These are phyloP conservation scores for Blastomyces parvus DNA, from an alignment of 2,329 filamentous ascomycete genomes.

Conservation along the genomic window DNA sequence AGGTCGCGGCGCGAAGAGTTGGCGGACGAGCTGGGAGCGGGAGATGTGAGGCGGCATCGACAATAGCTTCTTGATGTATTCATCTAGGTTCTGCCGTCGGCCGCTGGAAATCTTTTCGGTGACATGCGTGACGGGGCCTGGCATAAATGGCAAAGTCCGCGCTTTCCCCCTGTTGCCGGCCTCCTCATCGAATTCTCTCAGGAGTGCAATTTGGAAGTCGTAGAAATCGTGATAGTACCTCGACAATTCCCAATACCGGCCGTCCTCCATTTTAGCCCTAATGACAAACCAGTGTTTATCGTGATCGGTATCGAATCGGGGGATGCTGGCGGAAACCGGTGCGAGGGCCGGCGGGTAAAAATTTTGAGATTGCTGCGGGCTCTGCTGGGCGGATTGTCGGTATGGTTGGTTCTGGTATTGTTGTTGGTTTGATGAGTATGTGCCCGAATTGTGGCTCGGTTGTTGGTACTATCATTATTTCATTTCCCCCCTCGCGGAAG, in stretches of 20 bases:
- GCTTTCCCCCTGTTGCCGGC: conserved; percentile 77
- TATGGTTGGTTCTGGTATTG: conserved; percentile 33
- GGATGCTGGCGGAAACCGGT: conserved; percentile 74
- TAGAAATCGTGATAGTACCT: conserved; percentile 98
- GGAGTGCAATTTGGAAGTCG: conserved; percentile 91
- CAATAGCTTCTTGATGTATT: conserved; percentile 88
- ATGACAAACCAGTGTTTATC: conserved; percentile 99
- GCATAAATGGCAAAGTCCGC: conserved; percentile 90
- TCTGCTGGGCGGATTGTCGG: conserved; percentile 4
- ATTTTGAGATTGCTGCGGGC: conserved; percentile 33
- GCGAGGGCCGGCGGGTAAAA: conserved; percentile 51
- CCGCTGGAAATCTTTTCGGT: conserved; percentile 97
- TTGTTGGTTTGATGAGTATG: conserved; percentile 34
- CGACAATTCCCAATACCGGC: conserved; percentile 82
- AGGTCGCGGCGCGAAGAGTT: conserved; percentile 81
- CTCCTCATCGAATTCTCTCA: conserved; percentile 84
- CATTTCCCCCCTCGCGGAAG: neutral
- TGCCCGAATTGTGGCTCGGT: conserved; percentile 28
- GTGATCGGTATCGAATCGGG: conserved; percentile 88
- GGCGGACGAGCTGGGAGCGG: conserved; percentile 70
- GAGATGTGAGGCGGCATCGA: conserved; percentile 76
- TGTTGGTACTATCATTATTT: conserved; percentile 27
- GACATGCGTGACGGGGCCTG: conserved; percentile 91
- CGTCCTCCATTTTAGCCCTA: conserved; percentile 81
- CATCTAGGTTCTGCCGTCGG: conserved; percentile 81